Evolutionary conservation across 1,139 yeast species (phyloP).

Genomic region (Cylindricascospora bacillispora): DNA sequence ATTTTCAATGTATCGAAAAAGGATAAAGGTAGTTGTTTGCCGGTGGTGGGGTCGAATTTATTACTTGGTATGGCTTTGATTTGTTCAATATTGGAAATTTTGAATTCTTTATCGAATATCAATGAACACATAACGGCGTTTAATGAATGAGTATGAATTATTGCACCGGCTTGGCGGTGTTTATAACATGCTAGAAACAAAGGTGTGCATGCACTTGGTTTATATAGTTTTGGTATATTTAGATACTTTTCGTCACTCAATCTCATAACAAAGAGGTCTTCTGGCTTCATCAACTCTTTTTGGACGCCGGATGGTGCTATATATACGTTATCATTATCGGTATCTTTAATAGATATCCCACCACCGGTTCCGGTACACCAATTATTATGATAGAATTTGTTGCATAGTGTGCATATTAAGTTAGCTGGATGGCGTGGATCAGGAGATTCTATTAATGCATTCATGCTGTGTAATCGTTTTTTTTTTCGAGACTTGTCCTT

Average conservation of each 20-base stretch:
- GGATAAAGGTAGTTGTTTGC: too few species aligned
- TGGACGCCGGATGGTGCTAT: slow-evolving; percentile 95
- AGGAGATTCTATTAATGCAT: slow-evolving; percentile 29
- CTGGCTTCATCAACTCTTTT: slow-evolving; percentile 74
- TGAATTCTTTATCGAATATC: slow-evolving; percentile 56
- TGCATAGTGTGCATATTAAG: slow-evolving; percentile 71
- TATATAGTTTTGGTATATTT: slow-evolving; percentile 50
- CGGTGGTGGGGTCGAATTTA: too few species aligned
- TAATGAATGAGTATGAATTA: slow-evolving; percentile 91
- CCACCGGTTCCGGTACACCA: slow-evolving; percentile 98
- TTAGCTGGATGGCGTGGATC: slow-evolving; percentile 75
- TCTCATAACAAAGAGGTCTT: slow-evolving; percentile 72
- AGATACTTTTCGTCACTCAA: slow-evolving; percentile 34
- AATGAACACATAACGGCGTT: slow-evolving; percentile 73
- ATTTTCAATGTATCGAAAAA: slow-evolving; percentile 65
- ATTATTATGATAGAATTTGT: slow-evolving; percentile 60
- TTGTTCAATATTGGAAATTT: slow-evolving; percentile 75
- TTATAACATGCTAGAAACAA: slow-evolving; percentile 67
- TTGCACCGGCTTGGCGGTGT: slow-evolving; percentile 72
- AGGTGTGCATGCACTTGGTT: slow-evolving; percentile 92
- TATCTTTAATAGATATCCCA: slow-evolving; percentile 60
- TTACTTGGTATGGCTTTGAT: slow-evolving; percentile 78
- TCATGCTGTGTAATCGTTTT: too few species aligned
- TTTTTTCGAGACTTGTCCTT: too few species aligned
- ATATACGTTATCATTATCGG: slow-evolving; percentile 36